Evolutionary conservation across 306 rosid species (phyloP).

Genomic region (Boehmeria nivea): DNA sequence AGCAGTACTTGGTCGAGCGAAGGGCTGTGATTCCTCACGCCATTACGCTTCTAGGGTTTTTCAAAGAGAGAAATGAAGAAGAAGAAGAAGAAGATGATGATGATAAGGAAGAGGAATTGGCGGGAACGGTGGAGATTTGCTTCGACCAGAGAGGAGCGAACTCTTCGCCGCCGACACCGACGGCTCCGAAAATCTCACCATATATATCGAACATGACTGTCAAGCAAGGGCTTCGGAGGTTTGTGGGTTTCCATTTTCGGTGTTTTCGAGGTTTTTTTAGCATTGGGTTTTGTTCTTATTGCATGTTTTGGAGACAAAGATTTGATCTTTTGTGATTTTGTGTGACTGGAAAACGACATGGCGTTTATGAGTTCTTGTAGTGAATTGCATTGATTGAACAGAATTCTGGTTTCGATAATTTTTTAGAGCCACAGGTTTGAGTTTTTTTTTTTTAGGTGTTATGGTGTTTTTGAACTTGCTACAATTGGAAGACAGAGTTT

Average conservation of each 20-base stretch:
- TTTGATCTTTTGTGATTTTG: too few species aligned
- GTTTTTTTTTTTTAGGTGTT: too few species aligned
- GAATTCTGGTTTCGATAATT: too few species aligned
- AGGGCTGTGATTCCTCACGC: slow-evolving; percentile 59
- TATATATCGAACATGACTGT: slow-evolving; percentile 78
- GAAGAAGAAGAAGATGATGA: slow-evolving; percentile 16
- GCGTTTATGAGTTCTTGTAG: slow-evolving; percentile 74
- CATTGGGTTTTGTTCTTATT: too few species aligned
- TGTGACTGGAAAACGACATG: too few species aligned
- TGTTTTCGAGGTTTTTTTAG: too few species aligned
- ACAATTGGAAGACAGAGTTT: too few species aligned
- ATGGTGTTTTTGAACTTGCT: too few species aligned
- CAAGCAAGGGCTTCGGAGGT: slow-evolving; percentile 60
- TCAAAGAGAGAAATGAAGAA: slow-evolving; percentile 26
- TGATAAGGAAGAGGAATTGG: slow-evolving; percentile 34
- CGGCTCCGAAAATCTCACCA: slow-evolving; percentile 71
- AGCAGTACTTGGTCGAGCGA: slow-evolving; percentile 68
- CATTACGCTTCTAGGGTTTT: slow-evolving; percentile 72
- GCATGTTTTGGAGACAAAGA: too few species aligned
- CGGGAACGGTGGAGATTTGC: slow-evolving; percentile 88
- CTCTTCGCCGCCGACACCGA: slow-evolving; percentile 68
- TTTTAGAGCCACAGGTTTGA: too few species aligned
- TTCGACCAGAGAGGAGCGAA: slow-evolving; percentile 64
- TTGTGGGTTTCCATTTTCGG: not conserved
- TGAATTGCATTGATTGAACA: slow-evolving; percentile 14